Evolutionary conservation across 345 rosid genomes (phyloP).

Genomic region (Linum usitatissimum): DNA sequence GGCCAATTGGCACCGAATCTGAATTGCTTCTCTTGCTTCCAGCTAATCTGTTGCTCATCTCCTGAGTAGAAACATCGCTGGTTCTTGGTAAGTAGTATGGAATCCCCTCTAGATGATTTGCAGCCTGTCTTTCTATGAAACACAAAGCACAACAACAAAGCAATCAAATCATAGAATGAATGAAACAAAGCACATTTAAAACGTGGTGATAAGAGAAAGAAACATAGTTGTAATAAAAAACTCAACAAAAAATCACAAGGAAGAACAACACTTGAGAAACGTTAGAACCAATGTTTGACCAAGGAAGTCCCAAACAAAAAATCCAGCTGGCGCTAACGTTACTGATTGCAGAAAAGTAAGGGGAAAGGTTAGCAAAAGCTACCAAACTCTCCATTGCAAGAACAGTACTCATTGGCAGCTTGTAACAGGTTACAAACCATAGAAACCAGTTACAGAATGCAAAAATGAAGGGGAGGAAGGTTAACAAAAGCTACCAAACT

Average conservation of each 20-base stretch:
- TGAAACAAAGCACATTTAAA: too few relatives aligned
- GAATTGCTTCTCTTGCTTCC: slow-evolving; percentile 75
- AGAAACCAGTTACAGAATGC: too few relatives aligned
- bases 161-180: background rate
- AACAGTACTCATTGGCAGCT: too few relatives aligned
- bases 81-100: slow-evolving; percentile 67
- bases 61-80: slow-evolving; percentile 53
- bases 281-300: background rate
- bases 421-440: too few relatives aligned
- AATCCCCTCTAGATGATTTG: slow-evolving; percentile 75
- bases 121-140: slow-evolving; percentile 45
- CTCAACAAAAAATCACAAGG: background rate
- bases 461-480: too few relatives aligned
- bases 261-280: background rate
- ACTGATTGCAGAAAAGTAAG: slow-evolving; percentile 5
- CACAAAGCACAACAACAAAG: background rate
- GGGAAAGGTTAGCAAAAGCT: slow-evolving; percentile 14
- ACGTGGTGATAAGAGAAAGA: background rate
- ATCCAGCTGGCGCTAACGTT: background rate
- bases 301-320: background rate
- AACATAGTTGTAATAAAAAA: background rate
- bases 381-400: slow-evolving; percentile 19
- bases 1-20: slow-evolving; percentile 38
- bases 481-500: slow-evolving; percentile 18
- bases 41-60: slow-evolving; percentile 45